Conservation (phyloP, 1,139 yeast species). For the Magnusiomyces fungicola region DNA sequence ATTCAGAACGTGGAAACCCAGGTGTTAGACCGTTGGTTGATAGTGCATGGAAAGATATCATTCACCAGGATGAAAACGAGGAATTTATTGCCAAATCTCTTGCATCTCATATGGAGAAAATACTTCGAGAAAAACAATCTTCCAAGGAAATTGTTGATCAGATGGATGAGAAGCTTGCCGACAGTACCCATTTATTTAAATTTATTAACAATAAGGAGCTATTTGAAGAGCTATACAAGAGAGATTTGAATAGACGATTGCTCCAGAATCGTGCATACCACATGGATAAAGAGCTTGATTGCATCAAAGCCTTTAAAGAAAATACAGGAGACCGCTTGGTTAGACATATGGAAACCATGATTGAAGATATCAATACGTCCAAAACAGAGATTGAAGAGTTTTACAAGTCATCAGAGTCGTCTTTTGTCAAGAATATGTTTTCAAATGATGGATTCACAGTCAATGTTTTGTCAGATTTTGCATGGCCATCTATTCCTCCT, state of each 20-base stretch:
- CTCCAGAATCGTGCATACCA: slow-evolving; percentile 27
- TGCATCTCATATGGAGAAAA: not conserved
- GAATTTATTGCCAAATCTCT: not conserved
- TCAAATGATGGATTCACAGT: slow-evolving; percentile 22
- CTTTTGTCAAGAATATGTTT: slow-evolving; percentile 18
- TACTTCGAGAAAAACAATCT: not conserved
- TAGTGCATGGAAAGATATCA: not conserved
- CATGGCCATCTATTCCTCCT: slow-evolving; percentile 33
- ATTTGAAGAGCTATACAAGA: slow-evolving; percentile 25
- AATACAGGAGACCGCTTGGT: slow-evolving; percentile 32
- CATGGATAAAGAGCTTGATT: slow-evolving; percentile 25
- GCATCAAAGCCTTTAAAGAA: slow-evolving; percentile 26
- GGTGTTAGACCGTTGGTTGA: not conserved
- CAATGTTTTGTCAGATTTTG: slow-evolving; percentile 28
- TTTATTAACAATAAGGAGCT: not conserved
- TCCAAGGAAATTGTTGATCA: not conserved
- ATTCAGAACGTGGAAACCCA: not conserved
- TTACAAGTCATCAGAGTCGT: slow-evolving; percentile 4
- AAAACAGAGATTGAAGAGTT: slow-evolving; percentile 15
- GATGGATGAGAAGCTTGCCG: not conserved
- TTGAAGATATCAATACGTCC: slow-evolving; percentile 30
- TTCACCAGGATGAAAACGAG: not conserved
- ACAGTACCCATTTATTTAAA: not conserved
- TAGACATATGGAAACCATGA: slow-evolving; percentile 31
- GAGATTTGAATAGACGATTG: slow-evolving; percentile 34